Evolutionary conservation across 345 rosid species (phyloP).

Genomic region (Crucihimalaya himalaica): DNA sequence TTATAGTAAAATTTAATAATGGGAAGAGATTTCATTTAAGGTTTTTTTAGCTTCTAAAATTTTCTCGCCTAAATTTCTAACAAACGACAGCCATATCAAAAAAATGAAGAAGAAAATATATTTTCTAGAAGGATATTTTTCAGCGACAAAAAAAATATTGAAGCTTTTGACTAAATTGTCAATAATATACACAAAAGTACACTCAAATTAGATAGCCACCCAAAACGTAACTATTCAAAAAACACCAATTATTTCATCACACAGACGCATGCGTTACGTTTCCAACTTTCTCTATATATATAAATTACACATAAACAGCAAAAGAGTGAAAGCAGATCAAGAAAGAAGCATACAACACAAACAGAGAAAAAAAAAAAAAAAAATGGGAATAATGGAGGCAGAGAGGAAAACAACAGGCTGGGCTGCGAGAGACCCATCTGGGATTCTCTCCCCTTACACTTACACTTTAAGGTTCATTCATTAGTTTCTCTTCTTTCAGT

Average conservation of each 20-base stretch:
- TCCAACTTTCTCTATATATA: constrained; percentile 22
- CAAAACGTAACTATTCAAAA: not conserved
- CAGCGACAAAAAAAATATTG: not conserved
- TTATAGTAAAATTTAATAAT: not conserved
- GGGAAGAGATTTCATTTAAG: not conserved
- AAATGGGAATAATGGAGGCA: constrained; percentile 35
- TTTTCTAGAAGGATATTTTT: constrained; percentile 25
- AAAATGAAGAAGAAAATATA: not conserved
- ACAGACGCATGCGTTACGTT: constrained; percentile 29
- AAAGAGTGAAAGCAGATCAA: constrained; percentile 16
- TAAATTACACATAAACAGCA: not conserved
- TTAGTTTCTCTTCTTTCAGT: not conserved
- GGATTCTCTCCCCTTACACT: constrained; percentile 63
- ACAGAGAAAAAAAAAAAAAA: not conserved
- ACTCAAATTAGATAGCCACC: not conserved
- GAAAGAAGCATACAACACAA: constrained; percentile 3
- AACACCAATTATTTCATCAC: constrained; percentile 4
- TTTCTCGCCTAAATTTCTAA: not conserved
- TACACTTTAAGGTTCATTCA: constrained; percentile 56
- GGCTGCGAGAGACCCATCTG: constrained; percentile 85
- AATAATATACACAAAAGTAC: constrained; percentile 20
- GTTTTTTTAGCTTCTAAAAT: not conserved
- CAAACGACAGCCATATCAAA: not conserved
- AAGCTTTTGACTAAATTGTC: constrained; percentile 33
- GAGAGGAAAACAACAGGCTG: constrained; percentile 51